These are phyloP conservation scores for Ramularia collo-cygni DNA, from an alignment of 2,329 filamentous ascomycete genomes.

Conservation along the genomic window DNA sequence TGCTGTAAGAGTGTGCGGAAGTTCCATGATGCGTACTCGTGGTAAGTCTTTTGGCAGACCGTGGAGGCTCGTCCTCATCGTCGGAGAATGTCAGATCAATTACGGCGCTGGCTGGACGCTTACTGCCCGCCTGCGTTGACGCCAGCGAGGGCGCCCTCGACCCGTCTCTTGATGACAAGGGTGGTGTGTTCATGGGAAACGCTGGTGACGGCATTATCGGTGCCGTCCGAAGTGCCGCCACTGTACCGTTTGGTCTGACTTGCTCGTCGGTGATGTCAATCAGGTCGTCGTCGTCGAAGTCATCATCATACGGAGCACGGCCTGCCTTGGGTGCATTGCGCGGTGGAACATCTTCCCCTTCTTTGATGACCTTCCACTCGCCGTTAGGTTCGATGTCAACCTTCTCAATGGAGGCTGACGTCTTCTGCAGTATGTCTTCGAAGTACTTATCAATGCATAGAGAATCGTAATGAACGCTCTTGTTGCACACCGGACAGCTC, in stretches of 20 bases:
- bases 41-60: slow-evolving; percentile 28
- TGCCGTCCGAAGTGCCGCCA: slow-evolving; percentile 22
- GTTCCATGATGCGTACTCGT: slow-evolving; percentile 21
- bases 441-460: slow-evolving; percentile 89
- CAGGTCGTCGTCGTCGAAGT: slow-evolving; percentile 40
- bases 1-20: slow-evolving; percentile 16
- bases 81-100: slow-evolving; percentile 45
- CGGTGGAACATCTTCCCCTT: slow-evolving; percentile 35
- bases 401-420: slow-evolving; percentile 65
- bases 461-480: slow-evolving; percentile 69
- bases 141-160: slow-evolving; percentile 28
- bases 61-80: slow-evolving; percentile 39
- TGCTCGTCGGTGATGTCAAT: slow-evolving; percentile 37
- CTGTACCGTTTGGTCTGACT: slow-evolving; percentile 26
- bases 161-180: slow-evolving; percentile 39
- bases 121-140: slow-evolving; percentile 32
- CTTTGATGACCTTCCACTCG: slow-evolving; percentile 56
- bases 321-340: slow-evolving; percentile 31
- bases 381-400: slow-evolving; percentile 87
- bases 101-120: slow-evolving; percentile 39
- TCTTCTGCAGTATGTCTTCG: slow-evolving; percentile 73
- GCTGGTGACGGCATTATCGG: slow-evolving; percentile 22
- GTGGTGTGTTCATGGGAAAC: slow-evolving; percentile 38
- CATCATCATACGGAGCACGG: slow-evolving; percentile 30
- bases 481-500: slow-evolving; percentile 92